phyloP scores from a whole-genome alignment of 2,329 filamentous ascomycete genomes.

The Biscogniauxia sp. region DNA sequence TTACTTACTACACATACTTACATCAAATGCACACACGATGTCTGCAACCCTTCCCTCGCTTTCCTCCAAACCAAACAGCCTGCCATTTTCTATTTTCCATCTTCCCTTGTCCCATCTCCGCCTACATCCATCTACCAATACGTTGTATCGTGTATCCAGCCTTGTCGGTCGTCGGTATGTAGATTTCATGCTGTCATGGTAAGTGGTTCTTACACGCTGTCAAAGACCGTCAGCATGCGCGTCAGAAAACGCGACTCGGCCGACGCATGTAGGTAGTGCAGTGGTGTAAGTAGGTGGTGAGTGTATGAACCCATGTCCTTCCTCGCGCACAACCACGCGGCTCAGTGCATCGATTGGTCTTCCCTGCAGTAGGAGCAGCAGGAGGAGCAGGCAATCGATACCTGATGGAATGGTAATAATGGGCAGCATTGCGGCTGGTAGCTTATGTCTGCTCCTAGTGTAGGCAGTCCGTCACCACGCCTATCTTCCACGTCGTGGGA shows the following conservation, averaged over 20 bases:
- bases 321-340: background rate
- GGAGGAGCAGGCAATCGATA: conserved; percentile 29
- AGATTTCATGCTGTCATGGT: background rate
- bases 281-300: background rate
- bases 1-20: too few relatives aligned
- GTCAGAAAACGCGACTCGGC: background rate
- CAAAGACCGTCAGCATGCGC: background rate
- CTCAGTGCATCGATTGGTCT: conserved; percentile 1
- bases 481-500: conserved; percentile 28
- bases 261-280: background rate
- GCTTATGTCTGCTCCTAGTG: conserved; percentile 26
- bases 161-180: background rate
- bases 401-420: conserved; percentile 28
- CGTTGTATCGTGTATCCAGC: background rate
- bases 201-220: too few relatives aligned
- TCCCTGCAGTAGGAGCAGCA: conserved; percentile 12
- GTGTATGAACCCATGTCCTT: background rate
- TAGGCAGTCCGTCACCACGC: conserved; percentile 18
- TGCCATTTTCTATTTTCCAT: background rate
- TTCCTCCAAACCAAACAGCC: too few relatives aligned
- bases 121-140: background rate
- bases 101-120: background rate
- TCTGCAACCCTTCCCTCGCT: too few relatives aligned
- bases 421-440: conserved; percentile 38
- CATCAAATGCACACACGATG: too few relatives aligned